These are phyloP conservation scores for Gossypium rotundifolium DNA, from an alignment of 345 rosid genomes.

Conservation along the genomic window DNA sequence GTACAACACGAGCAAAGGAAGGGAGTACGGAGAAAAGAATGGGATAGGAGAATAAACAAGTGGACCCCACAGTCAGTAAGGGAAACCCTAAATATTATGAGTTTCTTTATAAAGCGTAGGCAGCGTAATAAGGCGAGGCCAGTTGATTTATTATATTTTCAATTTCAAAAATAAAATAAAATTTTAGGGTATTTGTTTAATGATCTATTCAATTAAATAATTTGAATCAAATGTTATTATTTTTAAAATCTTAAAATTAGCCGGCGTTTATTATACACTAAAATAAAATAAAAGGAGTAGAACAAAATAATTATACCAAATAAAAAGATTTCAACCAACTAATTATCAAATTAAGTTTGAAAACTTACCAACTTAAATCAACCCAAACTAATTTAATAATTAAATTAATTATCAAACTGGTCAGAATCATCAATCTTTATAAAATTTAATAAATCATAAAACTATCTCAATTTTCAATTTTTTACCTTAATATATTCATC, in stretches of 20 bases:
- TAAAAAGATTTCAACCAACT: background rate
- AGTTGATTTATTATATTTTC: slow-evolving; percentile 4
- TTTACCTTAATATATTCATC: too few species aligned
- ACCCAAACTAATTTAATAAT: background rate
- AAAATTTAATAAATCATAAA: too few species aligned
- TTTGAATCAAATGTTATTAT: too few species aligned
- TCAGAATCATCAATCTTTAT: too few species aligned
- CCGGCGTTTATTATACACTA: background rate
- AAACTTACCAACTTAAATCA: background rate
- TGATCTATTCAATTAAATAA: too few species aligned
- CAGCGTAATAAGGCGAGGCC: background rate
- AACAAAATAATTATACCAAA: background rate
- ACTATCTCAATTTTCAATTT: too few species aligned
- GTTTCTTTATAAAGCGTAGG: too few species aligned
- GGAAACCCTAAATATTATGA: background rate
- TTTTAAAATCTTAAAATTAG: too few species aligned
- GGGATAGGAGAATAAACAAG: background rate
- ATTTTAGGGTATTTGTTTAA: background rate
- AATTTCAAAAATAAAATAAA: background rate
- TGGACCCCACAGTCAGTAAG: background rate
- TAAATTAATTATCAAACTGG: too few species aligned
- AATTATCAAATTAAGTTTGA: background rate
- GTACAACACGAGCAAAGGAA: background rate
- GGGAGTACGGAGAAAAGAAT: background rate
- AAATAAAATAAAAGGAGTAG: background rate